Evolutionary conservation across 2,329 filamentous ascomycete species (phyloP).

Genomic region (Passalora sequoiae): DNA sequence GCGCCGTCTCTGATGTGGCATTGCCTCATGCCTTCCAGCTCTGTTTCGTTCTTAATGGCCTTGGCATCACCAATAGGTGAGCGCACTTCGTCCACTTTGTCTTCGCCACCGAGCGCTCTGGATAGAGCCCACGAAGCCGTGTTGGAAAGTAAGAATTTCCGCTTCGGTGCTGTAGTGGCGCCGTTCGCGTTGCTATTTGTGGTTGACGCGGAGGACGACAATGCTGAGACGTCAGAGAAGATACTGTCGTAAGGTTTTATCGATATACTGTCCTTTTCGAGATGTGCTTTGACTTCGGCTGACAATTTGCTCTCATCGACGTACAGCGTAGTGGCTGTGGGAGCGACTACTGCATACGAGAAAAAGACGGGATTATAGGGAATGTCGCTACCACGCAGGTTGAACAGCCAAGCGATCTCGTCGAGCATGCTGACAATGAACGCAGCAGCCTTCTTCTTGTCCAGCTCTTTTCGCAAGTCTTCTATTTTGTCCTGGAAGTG

Average conservation of each 20-base stretch:
- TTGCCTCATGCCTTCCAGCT: conserved; percentile 85
- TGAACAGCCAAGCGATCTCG: conserved; percentile 98
- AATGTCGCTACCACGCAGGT: conserved; percentile 89
- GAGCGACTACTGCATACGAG: conserved; percentile 85
- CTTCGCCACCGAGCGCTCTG: conserved; percentile 76
- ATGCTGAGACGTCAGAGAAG: conserved; percentile 67
- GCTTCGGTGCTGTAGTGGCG: conserved; percentile 36
- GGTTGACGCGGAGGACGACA: conserved; percentile 46
- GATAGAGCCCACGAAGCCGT: conserved; percentile 91
- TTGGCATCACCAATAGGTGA: conserved; percentile 89
- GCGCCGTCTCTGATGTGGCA: conserved; percentile 93
- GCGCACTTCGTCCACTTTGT: conserved; percentile 76
- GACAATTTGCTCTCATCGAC: conserved; percentile 74
- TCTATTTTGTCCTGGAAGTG: conserved; percentile 74
- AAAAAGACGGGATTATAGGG: conserved; percentile 99
- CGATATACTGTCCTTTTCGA: conserved; percentile 64
- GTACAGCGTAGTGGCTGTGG: conserved; percentile 70
- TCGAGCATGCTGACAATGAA: conserved; percentile 94
- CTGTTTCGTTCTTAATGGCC: conserved; percentile 85
- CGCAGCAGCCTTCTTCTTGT: conserved; percentile 80
- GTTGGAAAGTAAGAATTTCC: conserved; percentile 79
- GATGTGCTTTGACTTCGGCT: conserved; percentile 61
- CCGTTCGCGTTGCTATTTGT: conserved; percentile 15
- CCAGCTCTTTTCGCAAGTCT: conserved; percentile 82
- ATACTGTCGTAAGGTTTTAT: conserved; percentile 79